A percentile compares a stretch with the other conserved stretches of the same genome.
Evolutionary conservation across 1,284 basidiomycete genomes (phyloP).

Genomic region (Peniophora sp.): DNA sequence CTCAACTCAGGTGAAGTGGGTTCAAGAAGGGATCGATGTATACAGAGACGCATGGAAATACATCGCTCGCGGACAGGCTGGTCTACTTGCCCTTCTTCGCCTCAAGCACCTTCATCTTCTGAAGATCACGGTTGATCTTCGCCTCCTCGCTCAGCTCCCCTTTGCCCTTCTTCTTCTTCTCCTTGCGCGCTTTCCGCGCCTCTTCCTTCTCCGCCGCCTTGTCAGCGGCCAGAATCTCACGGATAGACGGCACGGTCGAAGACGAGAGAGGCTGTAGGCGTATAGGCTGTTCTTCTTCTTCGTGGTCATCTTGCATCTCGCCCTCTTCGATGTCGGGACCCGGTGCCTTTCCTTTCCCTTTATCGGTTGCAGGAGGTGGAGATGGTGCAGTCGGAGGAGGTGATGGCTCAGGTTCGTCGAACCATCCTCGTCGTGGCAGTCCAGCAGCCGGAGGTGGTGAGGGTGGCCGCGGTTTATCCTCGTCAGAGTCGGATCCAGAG

Average conservation of each 20-base stretch:
- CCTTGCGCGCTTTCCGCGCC: slow-evolving; percentile 64
- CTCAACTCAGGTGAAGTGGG: no score
- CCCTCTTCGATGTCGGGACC: slow-evolving; percentile 11
- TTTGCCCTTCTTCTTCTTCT: slow-evolving; percentile 50
- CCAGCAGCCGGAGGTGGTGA: background rate
- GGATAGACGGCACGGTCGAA: slow-evolving; percentile 73
- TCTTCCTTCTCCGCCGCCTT: slow-evolving; percentile 52
- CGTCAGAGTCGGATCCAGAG: slow-evolving; percentile 27
- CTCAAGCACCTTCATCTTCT: background rate
- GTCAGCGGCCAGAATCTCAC: slow-evolving; percentile 72
- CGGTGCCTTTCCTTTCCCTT: slow-evolving; percentile 3
- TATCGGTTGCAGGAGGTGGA: background rate
- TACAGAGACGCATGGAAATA: no score
- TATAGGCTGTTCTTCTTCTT: slow-evolving; percentile 31
- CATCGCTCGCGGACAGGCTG: no score
- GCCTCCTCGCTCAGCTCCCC: slow-evolving; percentile 26
- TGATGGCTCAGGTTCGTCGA: background rate
- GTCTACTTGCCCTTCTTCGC: no score
- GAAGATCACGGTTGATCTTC: slow-evolving; percentile 21
- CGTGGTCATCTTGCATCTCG: slow-evolving; percentile 24
- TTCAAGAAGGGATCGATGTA: no score
- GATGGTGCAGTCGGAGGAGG: background rate
- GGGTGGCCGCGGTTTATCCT: slow-evolving; percentile 2
- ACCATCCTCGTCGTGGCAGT: background rate
- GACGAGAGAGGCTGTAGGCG: slow-evolving; percentile 66